Conservation (phyloP, 2,329 filamentous ascomycete genomes). For the Claviceps sp. region DNA sequence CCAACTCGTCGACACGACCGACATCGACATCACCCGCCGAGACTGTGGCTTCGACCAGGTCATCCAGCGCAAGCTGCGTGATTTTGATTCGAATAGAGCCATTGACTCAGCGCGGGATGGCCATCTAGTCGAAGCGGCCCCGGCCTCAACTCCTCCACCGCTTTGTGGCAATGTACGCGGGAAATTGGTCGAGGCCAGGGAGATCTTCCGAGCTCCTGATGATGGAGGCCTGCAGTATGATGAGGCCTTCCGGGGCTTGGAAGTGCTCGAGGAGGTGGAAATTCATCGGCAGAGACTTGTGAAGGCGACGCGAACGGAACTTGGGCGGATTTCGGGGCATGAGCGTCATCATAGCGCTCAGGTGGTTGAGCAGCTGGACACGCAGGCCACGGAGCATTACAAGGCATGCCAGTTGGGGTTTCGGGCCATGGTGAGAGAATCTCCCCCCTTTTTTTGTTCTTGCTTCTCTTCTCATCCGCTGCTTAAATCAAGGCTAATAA, state of each 20-base stretch:
- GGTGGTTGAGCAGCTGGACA: constrained; percentile 18
- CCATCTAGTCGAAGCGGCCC: too few species aligned
- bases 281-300: constrained; percentile 17
- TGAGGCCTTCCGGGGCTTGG: constrained; percentile 18
- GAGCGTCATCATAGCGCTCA: constrained; percentile 8
- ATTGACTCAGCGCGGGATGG: constrained; percentile 5
- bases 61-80: constrained; percentile 16
- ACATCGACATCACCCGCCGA: constrained; percentile 8
- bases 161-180: constrained; percentile 14
- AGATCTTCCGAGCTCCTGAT: constrained; percentile 15
- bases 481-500: background rate
- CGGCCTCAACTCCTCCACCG: background rate
- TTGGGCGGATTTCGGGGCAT: constrained; percentile 5
- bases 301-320: constrained; percentile 10
- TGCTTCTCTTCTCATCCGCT: background rate
- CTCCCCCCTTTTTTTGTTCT: background rate
- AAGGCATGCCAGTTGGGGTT: constrained; percentile 19
- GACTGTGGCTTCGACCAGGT: constrained; percentile 22
- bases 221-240: constrained; percentile 16
- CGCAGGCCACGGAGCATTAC: constrained; percentile 16
- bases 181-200: constrained; percentile 12
- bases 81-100: constrained; percentile 17
- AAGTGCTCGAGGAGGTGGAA: constrained; percentile 20
- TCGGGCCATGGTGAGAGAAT: constrained; percentile 17
- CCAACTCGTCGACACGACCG: constrained; percentile 13